Evolutionary conservation across 2,329 filamentous ascomycete genomes (phyloP).

Genomic region (Salinomyces thailandicus): DNA sequence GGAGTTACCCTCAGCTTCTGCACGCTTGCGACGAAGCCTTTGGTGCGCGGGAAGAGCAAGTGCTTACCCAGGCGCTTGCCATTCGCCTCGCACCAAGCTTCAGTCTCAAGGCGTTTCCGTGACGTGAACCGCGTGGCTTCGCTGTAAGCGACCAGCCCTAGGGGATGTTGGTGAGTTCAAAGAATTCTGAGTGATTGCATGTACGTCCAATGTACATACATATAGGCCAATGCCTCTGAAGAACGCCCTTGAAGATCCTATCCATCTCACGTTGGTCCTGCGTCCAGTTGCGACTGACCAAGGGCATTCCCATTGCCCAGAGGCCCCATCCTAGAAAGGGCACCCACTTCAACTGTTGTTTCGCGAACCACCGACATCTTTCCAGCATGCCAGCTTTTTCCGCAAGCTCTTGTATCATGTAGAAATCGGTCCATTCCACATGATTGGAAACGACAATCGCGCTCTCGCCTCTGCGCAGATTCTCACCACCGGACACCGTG

Average conservation of each 20-base stretch:
- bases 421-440: constrained; percentile 53
- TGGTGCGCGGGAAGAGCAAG: constrained; percentile 50
- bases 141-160: constrained; percentile 55
- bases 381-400: constrained; percentile 47
- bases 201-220: constrained; percentile 35
- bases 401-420: constrained; percentile 52
- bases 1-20: constrained; percentile 37
- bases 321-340: constrained; percentile 55
- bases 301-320: constrained; percentile 55
- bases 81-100: constrained; percentile 43
- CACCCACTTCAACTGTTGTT: constrained; percentile 48
- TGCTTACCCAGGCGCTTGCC: constrained; percentile 44
- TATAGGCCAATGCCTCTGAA: constrained; percentile 43
- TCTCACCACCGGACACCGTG: constrained; percentile 40
- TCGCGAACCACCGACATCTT: constrained; percentile 53
- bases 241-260: constrained; percentile 46
- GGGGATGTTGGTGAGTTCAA: background rate
- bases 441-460: constrained; percentile 53
- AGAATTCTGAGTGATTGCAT: background rate
- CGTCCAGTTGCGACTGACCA: constrained; percentile 51
- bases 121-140: constrained; percentile 52
- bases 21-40: constrained; percentile 51
- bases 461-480: constrained; percentile 44
- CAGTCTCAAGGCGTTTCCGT: constrained; percentile 42
- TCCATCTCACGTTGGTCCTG: constrained; percentile 47